Conservation (phyloP, 176 grass and related monocot genomes). For the Oryza coarctata region DNA sequence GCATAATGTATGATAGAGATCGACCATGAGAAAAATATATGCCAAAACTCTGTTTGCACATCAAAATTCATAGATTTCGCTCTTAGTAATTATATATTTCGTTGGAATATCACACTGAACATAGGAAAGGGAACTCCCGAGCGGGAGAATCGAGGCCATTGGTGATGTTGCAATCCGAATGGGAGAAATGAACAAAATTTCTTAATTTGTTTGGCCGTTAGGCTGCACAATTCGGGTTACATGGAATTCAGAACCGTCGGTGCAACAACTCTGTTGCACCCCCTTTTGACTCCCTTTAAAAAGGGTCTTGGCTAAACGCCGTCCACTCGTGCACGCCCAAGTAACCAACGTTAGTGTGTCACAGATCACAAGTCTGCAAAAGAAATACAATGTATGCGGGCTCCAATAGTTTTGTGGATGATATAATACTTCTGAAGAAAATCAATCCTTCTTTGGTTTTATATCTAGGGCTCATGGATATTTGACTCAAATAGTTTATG, state of each 20-base stretch:
- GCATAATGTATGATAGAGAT: too few relatives aligned
- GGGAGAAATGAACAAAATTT: not conserved
- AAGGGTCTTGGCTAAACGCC: not conserved
- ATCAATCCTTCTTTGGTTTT: not conserved
- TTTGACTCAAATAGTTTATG: not conserved
- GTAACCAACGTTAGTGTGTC: not conserved
- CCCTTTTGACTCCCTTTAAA: conserved; percentile 21
- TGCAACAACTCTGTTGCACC: conserved; percentile 4
- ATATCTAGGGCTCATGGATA: not conserved
- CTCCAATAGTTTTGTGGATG: not conserved
- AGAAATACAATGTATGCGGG: not conserved
- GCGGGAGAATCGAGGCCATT: not conserved
- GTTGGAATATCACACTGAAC: too few relatives aligned
- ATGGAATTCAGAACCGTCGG: conserved; percentile 28
- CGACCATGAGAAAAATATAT: too few relatives aligned
- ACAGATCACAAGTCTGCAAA: not conserved
- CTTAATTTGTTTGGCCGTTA: not conserved
- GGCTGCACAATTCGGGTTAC: conserved; percentile 31
- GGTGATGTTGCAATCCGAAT: not conserved
- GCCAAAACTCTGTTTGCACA: too few relatives aligned
- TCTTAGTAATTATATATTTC: too few relatives aligned
- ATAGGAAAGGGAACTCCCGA: too few relatives aligned
- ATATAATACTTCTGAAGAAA: not conserved
- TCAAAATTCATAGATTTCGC: too few relatives aligned
- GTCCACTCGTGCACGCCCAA: conserved; percentile 12